Evolutionary conservation across 2,329 filamentous ascomycete species (phyloP), one percentile per base, ranked within the genome.

Genomic region (Botrytis fabae): DNA sequence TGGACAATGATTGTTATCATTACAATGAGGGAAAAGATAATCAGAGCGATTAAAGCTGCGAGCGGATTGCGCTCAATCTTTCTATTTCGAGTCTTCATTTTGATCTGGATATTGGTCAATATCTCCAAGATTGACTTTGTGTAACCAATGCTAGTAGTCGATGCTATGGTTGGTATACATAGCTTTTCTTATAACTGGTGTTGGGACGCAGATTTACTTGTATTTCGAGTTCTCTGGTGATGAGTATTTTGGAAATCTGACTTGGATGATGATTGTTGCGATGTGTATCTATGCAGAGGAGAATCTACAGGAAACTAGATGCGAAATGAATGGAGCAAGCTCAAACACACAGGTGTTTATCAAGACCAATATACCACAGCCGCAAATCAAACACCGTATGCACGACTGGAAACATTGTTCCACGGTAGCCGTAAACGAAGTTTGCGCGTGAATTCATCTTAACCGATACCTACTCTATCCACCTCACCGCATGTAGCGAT

Each of bases 21-120:
- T 25, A 60, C 22, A 1, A 60, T 7, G 28, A 60, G 32, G 10
- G 20, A 22, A 10, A 60, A 60, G 57, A 60, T 22, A 12, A 1
- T 10, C 12, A 14, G 3, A 22, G 18, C 20, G 20, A 60, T 25
- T 0, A 60, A 10, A 38, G 9, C 9, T 25, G 28, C 57, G 14
- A 38, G 32, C 14, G 32, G 32, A 25, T 60, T 22, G 22, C 18
- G 6, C 18, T 35, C 20, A 25, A 22, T 38, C 2, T 32, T 38
- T 60, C 2, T 22, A 20, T 60, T 60, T 38, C 28, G 28, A 18
- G 20, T 1, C 6, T 14, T 4, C 32, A 60, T 60, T 38, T 14
- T 1, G 4, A 22, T 10, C 1, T 25, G 32, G 38, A 1, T 60
- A 1, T 59, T 22, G 3, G 0, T 12, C 9, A 22, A 9, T 40